These are phyloP conservation scores for Scalesia atractyloides DNA, from an alignment of 129 eudicot genomes.

Conservation along the genomic window DNA sequence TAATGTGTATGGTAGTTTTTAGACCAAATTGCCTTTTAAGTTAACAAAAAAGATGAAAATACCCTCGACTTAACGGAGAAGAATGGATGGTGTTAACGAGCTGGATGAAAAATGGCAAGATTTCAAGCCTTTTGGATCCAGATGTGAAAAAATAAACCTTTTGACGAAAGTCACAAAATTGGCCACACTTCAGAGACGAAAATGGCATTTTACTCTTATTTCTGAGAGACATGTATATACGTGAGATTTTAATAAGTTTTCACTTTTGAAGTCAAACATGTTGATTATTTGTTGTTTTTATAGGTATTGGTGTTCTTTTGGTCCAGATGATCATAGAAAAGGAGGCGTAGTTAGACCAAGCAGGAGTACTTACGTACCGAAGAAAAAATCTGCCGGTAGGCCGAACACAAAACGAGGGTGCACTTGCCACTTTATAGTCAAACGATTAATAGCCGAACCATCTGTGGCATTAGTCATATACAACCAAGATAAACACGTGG, in stretches of 20 bases:
- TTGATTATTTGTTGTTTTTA: background rate
- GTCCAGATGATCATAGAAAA: slow-evolving; percentile 88
- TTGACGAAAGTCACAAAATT: too few species aligned
- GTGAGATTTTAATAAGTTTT: background rate
- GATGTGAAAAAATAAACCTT: too few species aligned
- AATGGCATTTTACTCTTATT: too few species aligned
- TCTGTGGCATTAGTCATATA: slow-evolving; percentile 78
- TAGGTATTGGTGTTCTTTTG: slow-evolving; percentile 99
- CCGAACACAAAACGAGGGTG: slow-evolving; percentile 96
- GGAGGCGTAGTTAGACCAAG: slow-evolving; percentile 92
- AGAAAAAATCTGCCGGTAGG: slow-evolving; percentile 80
- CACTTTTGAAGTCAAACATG: background rate
- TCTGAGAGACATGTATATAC: too few species aligned
- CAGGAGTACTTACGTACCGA: slow-evolving; percentile 66
- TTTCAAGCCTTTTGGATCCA: too few species aligned
- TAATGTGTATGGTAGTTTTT: too few species aligned
- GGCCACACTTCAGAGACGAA: too few species aligned
- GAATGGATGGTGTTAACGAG: too few species aligned
- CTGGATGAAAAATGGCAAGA: too few species aligned
- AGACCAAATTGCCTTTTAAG: too few species aligned
- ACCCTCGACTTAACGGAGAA: too few species aligned
- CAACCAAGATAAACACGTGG: slow-evolving; percentile 85
- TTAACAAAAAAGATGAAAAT: too few species aligned
- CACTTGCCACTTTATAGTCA: slow-evolving; percentile 90
- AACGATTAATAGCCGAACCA: slow-evolving; percentile 87